These are phyloP conservation scores for Exophiala mesophila DNA, from an alignment of 2,329 filamentous ascomycete species.

Conservation along the genomic window DNA sequence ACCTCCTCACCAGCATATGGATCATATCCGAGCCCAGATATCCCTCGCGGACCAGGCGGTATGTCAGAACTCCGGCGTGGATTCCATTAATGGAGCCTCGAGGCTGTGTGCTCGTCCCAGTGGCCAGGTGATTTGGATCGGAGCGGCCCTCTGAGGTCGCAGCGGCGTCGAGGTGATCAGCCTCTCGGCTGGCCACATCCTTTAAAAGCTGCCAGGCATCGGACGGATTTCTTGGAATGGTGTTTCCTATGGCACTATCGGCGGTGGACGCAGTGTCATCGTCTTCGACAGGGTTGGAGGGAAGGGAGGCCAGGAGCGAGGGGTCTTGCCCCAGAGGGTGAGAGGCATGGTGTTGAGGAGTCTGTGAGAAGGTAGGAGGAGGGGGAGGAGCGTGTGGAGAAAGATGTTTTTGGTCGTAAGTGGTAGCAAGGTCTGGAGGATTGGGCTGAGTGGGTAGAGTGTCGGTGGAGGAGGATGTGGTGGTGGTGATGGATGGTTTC, in stretches of 20 bases:
- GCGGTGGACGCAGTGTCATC: slow-evolving; percentile 36
- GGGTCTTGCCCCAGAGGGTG: background rate
- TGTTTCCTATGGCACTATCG: slow-evolving; percentile 35
- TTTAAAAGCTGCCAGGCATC: slow-evolving; percentile 47
- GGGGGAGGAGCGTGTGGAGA: slow-evolving; percentile 9
- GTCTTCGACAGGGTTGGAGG: slow-evolving; percentile 27
- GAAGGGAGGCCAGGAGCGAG: too few relatives aligned
- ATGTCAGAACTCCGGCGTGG: slow-evolving; percentile 36
- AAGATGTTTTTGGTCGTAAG: slow-evolving; percentile 1
- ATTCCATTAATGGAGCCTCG: slow-evolving; percentile 28
- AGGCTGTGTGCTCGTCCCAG: slow-evolving; percentile 9
- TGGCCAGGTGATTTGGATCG: slow-evolving; percentile 25
- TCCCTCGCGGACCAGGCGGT: slow-evolving; percentile 41
- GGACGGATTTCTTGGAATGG: slow-evolving; percentile 43
- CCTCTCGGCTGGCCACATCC: slow-evolving; percentile 39
- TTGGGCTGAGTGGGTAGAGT: slow-evolving; percentile 10
- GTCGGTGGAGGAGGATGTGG: background rate
- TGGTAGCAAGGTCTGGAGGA: slow-evolving; percentile 9
- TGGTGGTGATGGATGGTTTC: slow-evolving; percentile 34
- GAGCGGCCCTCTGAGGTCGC: slow-evolving; percentile 26
- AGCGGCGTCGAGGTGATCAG: slow-evolving; percentile 17
- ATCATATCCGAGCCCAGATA: slow-evolving; percentile 47
- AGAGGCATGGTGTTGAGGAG: slow-evolving; percentile 1
- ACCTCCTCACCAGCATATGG: slow-evolving; percentile 52
- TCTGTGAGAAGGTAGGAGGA: slow-evolving; percentile 12